These are phyloP conservation scores for Rhizopogon vinicolor DNA, from an alignment of 768 basidiomycete species.

Conservation along the genomic window DNA sequence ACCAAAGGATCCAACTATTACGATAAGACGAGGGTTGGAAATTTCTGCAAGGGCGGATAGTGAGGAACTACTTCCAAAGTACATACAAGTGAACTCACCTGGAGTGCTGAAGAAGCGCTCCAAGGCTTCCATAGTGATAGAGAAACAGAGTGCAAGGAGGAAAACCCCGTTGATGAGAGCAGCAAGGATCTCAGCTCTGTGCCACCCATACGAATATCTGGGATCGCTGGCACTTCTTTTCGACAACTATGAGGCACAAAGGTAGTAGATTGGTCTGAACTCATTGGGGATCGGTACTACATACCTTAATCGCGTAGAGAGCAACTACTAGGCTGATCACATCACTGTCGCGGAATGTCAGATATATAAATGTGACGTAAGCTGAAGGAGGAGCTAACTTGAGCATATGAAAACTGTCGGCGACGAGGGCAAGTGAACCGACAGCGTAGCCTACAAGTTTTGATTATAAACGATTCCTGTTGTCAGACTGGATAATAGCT, in stretches of 20 bases:
- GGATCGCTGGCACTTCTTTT: constrained; percentile 54
- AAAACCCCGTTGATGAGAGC: constrained; percentile 97
- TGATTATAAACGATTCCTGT: neutral
- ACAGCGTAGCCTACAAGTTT: constrained; percentile 77
- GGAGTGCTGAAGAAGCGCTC: constrained; percentile 84
- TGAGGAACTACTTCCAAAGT: neutral
- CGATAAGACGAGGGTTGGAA: constrained; percentile 81
- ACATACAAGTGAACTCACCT: constrained; percentile 37
- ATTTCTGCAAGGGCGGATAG: constrained; percentile 54
- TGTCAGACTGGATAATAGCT: constrained; percentile 14
- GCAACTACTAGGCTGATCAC: constrained; percentile 94
- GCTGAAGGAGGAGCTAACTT: constrained; percentile 53
- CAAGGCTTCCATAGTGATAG: constrained; percentile 89
- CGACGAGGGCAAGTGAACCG: constrained; percentile 90
- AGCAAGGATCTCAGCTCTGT: constrained; percentile 93
- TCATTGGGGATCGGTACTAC: neutral
- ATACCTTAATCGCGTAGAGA: constrained; percentile 86
- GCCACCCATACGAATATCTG: constrained; percentile 98
- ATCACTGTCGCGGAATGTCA: constrained; percentile 55
- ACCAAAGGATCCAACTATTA: constrained; percentile 86
- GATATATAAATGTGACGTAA: constrained; percentile 1
- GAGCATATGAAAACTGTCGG: constrained; percentile 98
- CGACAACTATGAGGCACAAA: constrained; percentile 49
- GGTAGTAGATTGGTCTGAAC: neutral
- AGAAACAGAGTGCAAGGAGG: constrained; percentile 93